Conservation (phyloP, 2,329 filamentous ascomycete species). For the Paraphoma chrysanthemicola region DNA sequence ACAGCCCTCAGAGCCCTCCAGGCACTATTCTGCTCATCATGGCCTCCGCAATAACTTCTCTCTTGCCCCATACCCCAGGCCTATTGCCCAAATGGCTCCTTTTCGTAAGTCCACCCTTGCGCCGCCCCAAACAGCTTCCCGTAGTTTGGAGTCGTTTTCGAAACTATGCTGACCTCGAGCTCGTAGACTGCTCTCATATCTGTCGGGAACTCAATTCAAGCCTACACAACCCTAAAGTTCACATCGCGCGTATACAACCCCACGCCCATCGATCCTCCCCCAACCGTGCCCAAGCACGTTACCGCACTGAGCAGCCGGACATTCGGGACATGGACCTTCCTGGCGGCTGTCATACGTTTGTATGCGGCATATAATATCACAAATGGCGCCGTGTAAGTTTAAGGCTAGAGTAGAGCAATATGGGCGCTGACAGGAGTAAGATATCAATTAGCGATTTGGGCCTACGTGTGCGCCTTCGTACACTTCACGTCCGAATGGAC, state of each 20-base stretch:
- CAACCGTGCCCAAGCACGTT: constrained; percentile 57
- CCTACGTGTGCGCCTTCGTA: constrained; percentile 75
- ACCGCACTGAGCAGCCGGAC: constrained; percentile 79
- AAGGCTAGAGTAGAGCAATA: constrained; percentile 31
- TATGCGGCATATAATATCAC: constrained; percentile 86
- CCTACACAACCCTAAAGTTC: constrained; percentile 80
- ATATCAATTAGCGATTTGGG: constrained; percentile 83
- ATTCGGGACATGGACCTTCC: constrained; percentile 87
- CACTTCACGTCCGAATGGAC: constrained; percentile 73
- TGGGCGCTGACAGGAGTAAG: constrained; percentile 45
- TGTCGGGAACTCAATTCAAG: constrained; percentile 83
- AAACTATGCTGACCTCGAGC: neutral
- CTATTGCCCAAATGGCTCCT: constrained; percentile 70
- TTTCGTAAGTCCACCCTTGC: constrained; percentile 56
- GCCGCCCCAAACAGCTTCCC: neutral
- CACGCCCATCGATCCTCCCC: constrained; percentile 52
- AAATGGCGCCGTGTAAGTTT: constrained; percentile 77
- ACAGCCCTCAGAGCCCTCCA: too few relatives aligned
- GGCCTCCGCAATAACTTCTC: constrained; percentile 43
- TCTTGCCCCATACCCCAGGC: constrained; percentile 57
- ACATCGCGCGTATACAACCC: constrained; percentile 87
- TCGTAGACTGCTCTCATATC: constrained; percentile 80
- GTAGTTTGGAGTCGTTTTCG: too few relatives aligned
- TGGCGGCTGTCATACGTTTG: constrained; percentile 77
- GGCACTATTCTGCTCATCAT: constrained; percentile 21